These are phyloP conservation scores for Styphnolobium japonicum DNA, from an alignment of 306 rosid species.

Conservation along the genomic window DNA sequence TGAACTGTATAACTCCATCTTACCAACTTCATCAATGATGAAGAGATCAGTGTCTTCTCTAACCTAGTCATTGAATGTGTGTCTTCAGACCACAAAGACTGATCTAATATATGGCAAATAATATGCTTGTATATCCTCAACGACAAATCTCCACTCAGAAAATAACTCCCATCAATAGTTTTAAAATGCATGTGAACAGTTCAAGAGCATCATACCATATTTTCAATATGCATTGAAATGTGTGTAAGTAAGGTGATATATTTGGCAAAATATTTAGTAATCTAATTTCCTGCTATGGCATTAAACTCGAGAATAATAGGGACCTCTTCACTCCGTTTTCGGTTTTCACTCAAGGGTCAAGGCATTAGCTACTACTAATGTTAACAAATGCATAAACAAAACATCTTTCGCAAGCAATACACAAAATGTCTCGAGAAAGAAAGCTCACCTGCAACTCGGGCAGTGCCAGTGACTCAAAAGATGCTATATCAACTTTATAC, in stretches of 20 bases:
- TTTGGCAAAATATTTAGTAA: neutral
- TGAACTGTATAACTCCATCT: conserved; percentile 85
- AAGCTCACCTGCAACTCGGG: conserved; percentile 76
- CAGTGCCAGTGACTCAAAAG: conserved; percentile 73
- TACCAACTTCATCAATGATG: conserved; percentile 84
- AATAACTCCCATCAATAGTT: neutral
- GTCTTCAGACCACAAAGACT: conserved; percentile 12
- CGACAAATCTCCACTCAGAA: neutral
- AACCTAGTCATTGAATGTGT: conserved; percentile 39
- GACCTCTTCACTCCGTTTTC: neutral
- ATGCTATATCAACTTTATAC: conserved; percentile 70
- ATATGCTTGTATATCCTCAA: conserved; percentile 7
- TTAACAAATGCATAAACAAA: neutral
- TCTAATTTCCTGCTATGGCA: neutral
- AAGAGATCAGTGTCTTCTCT: conserved; percentile 71
- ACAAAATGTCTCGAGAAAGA: neutral
- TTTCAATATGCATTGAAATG: neutral
- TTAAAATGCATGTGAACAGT: neutral
- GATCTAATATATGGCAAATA: neutral
- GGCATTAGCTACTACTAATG: neutral
- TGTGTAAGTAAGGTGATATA: neutral
- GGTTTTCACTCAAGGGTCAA: neutral
- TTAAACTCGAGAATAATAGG: neutral
- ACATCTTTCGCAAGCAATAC: neutral
- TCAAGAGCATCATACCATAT: neutral